Base-by-base conservation (phyloP, 2,329 filamentous ascomycete species). In the Verticillium alfalfae region DNA sequence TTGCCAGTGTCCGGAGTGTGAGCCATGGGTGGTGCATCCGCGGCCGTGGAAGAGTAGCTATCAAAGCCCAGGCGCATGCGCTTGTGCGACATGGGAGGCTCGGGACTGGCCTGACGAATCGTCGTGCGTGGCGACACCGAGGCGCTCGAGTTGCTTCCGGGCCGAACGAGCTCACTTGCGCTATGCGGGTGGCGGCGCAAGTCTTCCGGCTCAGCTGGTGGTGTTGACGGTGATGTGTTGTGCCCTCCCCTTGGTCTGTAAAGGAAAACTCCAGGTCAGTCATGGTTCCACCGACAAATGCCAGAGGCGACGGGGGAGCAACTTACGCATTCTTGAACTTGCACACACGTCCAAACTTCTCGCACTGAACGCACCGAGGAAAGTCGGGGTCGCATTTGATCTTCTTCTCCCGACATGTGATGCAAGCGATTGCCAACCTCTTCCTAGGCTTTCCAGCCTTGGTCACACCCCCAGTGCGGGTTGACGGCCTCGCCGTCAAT, bases 401-500 rank as follows among this genome's bases (percentile, higher is more conserved):
- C 81, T 97, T 97, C 86, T 97, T 97, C 77, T 97, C 93, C 58
- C 93, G 86, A 73, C 93, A 97, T 13, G 92, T 95, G 62, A 96
- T 83, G 71, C 93, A 97, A n/a, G 92, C 92, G 72, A 96, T 93
- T 31, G 93, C 93, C 61, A 97, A 81, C 61, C 93, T 84, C 78
- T 97, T 97, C 67, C 93, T 86, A 57, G 93, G 93, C 78, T 96
- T 97, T 15, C 93, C 93, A 2, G 93, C 93, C 76, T 97, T 97
- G 39, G 93, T 97, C 10, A 96, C 88, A 16, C 93, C 93, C 93
- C 93, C 93, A 97, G 67, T 92, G 91, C 1, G 93, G 91, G 72
- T 96, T 97, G 59, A 97, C 92, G 0, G 83, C 82, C 71, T 96
- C 91, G 18, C 93, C 93, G 68, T 96, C 91, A 65, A 96, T 93